Evolutionary conservation across 139 green algal genomes (phyloP).

Genomic region (Coccomyxa sp.): DNA sequence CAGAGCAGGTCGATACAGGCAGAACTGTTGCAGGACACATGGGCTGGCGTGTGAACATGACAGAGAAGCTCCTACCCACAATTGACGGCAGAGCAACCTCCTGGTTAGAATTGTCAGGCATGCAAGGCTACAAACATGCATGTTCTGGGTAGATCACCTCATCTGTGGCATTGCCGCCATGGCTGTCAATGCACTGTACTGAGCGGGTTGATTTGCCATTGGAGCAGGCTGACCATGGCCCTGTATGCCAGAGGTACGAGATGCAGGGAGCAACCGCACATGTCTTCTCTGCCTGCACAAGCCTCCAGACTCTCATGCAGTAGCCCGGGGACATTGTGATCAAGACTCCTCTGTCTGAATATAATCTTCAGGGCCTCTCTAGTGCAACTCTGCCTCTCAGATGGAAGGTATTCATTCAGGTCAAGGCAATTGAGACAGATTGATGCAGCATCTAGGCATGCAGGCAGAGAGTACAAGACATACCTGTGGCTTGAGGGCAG

Average conservation of each 20-base stretch:
- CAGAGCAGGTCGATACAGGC: too few relatives aligned
- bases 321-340: too few relatives aligned
- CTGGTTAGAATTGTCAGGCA: neutral
- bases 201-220: constrained; percentile 3
- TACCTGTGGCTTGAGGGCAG: too few relatives aligned
- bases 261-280: constrained; percentile 1
- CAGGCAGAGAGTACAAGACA: too few relatives aligned
- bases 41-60: neutral
- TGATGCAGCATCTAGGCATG: too few relatives aligned
- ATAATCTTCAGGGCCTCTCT: too few relatives aligned
- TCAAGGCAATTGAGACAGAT: too few relatives aligned
- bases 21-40: neutral
- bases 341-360: too few relatives aligned
- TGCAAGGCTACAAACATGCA: neutral
- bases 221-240: constrained; percentile 2
- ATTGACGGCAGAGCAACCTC: neutral
- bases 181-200: constrained; percentile 8
- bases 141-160: neutral
- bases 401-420: too few relatives aligned
- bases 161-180: neutral
- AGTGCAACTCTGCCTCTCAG: too few relatives aligned
- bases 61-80: neutral
- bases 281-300: too few relatives aligned
- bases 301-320: too few relatives aligned
- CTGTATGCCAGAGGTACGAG: constrained; percentile 5